Evolutionary conservation across 208 protist species (phyloP), one percentile per base, ranked within the genome.

Genomic region (Porcisia deanei): DNA sequence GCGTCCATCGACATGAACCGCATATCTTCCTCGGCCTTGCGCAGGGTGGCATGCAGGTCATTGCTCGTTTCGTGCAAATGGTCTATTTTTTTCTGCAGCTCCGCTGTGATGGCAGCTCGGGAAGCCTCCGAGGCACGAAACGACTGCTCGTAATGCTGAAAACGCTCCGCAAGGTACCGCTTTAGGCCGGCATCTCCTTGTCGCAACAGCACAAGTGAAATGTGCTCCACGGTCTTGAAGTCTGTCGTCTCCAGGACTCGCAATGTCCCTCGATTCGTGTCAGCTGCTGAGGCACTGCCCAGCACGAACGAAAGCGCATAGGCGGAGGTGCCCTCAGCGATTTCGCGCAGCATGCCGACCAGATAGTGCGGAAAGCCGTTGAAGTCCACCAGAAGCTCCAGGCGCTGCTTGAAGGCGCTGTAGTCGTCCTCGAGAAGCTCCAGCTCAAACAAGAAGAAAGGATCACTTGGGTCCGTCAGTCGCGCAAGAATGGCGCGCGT

Each of bases 371-470:
- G 91, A 73, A 97, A 97, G 14, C 83, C 90, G 45, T 78, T 75
- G 47, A 97, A 95, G 83, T 97, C 91, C 0, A 97, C 90, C n/a
- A 86, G 70, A 7, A 97, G 85, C 79, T 97, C 90, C 10, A 93
- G 80, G 30, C 79, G 78, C 71, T 96, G 87, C 77, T 92, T 91
- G 73, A 95, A 96, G 71, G 66, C 73, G 30, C 84, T 85, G 76
- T 97, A 97, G 83, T 97, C 93, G 71, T 94, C 90, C 81, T 97
- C 93, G 30, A 85, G 82, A 3, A 97, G 82, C 72, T 94, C 85
- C 45, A 97, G 53, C 79, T 95, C 88, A 75, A 88, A 97, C 16
- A 97, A 76, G 73, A 96, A 93, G 37, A 97, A 97, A 0, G 93
- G 88, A 71, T 97, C 91, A 2, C 59, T 34, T 3, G 89, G 88